phyloP scores from a whole-genome alignment of 2,329 filamentous ascomycete species.

The Fusarium bactridioides region DNA sequence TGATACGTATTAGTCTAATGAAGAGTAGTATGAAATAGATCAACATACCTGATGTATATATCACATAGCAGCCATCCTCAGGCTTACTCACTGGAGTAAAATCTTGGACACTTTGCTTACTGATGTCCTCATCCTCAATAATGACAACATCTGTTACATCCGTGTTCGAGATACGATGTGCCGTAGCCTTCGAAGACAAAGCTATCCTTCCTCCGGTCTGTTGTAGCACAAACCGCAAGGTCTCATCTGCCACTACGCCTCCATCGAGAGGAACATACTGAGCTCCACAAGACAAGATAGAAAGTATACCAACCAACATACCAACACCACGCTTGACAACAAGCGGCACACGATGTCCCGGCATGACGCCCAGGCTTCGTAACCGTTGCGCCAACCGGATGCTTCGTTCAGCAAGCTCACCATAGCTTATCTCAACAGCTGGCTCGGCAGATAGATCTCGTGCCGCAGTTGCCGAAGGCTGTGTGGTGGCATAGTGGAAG shows the following conservation, averaged over 20 bases:
- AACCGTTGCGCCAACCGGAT: conserved; percentile 51
- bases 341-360: conserved; percentile 60
- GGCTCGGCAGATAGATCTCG: conserved; percentile 44
- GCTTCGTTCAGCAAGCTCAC: conserved; percentile 49
- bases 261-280: conserved; percentile 69
- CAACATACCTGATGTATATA: conserved; percentile 61
- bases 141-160: conserved; percentile 36
- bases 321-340: conserved; percentile 63
- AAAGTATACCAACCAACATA: conserved; percentile 65
- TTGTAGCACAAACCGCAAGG: conserved; percentile 57
- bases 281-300: conserved; percentile 62
- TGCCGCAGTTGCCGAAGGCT: conserved; percentile 51
- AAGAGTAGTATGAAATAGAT: too few relatives aligned
- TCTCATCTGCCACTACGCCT: conserved; percentile 57
- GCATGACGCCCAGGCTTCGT: conserved; percentile 49
- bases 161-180: conserved; percentile 37
- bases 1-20: conserved; percentile 8
- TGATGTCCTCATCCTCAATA: conserved; percentile 39
- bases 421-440: conserved; percentile 53
- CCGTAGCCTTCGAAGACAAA: conserved; percentile 53
- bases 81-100: background rate
- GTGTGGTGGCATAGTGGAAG: conserved; percentile 46
- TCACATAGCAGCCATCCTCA: conserved; percentile 55
- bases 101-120: background rate
- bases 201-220: conserved; percentile 55